Conservation (phyloP, 2,329 filamentous ascomycete genomes). For the Colletotrichum sp. region DNA sequence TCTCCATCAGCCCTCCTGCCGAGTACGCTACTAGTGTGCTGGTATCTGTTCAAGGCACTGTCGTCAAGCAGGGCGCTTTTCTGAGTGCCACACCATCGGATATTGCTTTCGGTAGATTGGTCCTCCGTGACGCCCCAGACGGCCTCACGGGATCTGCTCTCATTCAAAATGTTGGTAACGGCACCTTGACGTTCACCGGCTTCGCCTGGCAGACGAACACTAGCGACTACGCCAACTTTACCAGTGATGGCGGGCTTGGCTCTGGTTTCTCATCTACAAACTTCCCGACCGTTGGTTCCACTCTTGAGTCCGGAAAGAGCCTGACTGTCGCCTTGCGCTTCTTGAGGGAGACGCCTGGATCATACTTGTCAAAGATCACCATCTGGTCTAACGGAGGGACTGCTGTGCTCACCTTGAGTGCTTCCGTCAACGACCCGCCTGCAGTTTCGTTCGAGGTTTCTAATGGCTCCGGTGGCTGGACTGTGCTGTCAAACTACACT, state of each 20-base stretch:
- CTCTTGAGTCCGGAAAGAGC: conserved; percentile 32
- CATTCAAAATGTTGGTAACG: conserved; percentile 41
- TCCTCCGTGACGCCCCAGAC: conserved; percentile 32
- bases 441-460: conserved; percentile 38
- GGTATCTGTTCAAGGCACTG: conserved; percentile 40
- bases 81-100: conserved; percentile 38
- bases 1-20: conserved; percentile 39
- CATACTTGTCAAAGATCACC: conserved; percentile 36
- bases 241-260: conserved; percentile 30
- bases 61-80: conserved; percentile 39
- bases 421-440: conserved; percentile 36
- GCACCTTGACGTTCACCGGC: conserved; percentile 38
- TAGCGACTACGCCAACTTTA: conserved; percentile 35
- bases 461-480: conserved; percentile 36
- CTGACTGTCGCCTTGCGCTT: conserved; percentile 38
- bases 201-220: conserved; percentile 35
- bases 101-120: conserved; percentile 43
- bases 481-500: conserved; percentile 13
- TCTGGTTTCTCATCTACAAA: conserved; percentile 32
- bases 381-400: conserved; percentile 40
- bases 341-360: conserved; percentile 32
- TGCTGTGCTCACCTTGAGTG: conserved; percentile 35
- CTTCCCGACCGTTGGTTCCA: conserved; percentile 33
- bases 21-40: conserved; percentile 41
- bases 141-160: conserved; percentile 28